Conservation (phyloP, 2,329 filamentous ascomycete genomes). For the Colletotrichum godetiae region DNA sequence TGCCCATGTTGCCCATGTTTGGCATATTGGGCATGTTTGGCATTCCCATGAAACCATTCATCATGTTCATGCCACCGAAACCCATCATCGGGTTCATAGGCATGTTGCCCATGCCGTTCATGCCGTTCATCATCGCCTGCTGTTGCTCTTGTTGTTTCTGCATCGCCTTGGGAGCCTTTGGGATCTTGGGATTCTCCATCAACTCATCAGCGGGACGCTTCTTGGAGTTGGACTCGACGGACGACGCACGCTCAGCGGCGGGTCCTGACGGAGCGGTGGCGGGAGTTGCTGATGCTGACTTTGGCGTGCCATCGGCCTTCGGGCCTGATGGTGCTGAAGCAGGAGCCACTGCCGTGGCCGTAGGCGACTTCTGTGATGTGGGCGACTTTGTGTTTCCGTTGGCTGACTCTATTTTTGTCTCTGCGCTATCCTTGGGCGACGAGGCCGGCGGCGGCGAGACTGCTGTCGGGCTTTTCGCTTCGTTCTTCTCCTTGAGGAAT, state of each 20-base stretch:
- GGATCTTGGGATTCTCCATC: constrained; percentile 72
- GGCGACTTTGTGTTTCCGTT: constrained; percentile 40
- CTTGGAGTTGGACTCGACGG: constrained; percentile 62
- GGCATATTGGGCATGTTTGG: constrained; percentile 30
- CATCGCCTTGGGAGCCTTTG: constrained; percentile 75
- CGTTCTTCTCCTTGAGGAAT: constrained; percentile 71
- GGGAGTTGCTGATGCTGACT: constrained; percentile 42
- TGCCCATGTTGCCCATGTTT: constrained; percentile 46
- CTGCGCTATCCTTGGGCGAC: constrained; percentile 43
- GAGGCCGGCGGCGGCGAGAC: constrained; percentile 43
- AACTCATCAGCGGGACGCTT: constrained; percentile 86
- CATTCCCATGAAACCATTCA: constrained; percentile 41
- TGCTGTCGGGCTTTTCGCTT: constrained; percentile 60
- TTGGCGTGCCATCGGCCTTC: constrained; percentile 47
- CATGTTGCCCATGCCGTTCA: constrained; percentile 51
- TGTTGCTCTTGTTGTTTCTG: constrained; percentile 65
- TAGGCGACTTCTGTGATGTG: constrained; percentile 45
- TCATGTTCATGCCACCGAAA: constrained; percentile 33
- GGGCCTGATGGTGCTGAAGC: constrained; percentile 31
- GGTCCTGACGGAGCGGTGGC: constrained; percentile 40
- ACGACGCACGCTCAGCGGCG: constrained; percentile 35
- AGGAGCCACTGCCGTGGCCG: constrained; percentile 29
- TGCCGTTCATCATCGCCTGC: constrained; percentile 61
- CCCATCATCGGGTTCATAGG: constrained; percentile 47
- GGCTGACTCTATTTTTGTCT: constrained; percentile 24